Evolutionary conservation across 179 eudicot species (phyloP).

Genomic region (Drosera spatulata): DNA sequence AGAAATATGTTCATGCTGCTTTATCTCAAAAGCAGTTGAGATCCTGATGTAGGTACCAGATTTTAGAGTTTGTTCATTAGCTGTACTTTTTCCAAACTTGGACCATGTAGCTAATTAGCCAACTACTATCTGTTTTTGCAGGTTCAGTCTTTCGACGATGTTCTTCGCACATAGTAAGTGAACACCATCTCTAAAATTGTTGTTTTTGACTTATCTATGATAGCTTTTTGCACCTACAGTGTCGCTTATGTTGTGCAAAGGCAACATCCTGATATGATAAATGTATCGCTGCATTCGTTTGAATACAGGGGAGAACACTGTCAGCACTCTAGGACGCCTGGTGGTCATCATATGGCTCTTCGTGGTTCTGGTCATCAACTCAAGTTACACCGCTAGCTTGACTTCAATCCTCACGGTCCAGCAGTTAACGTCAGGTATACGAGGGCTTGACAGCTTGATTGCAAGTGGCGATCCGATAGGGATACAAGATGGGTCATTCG

Average conservation of each 20-base stretch:
- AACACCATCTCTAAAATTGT: not conserved
- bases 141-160: slow-evolving; percentile 13
- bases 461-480: slow-evolving; percentile 12
- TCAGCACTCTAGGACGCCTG: slow-evolving; percentile 9
- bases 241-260: not conserved
- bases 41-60: too few species aligned
- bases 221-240: too few species aligned
- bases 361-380: slow-evolving; percentile 11
- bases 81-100: too few species aligned
- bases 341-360: slow-evolving; percentile 14
- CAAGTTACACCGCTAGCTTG: slow-evolving; percentile 17
- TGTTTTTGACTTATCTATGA: not conserved
- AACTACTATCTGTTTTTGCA: slow-evolving; percentile 3
- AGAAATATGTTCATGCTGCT: not conserved
- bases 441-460: slow-evolving; percentile 13
- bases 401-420: slow-evolving; percentile 10
- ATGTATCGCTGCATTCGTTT: not conserved
- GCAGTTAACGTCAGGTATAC: slow-evolving; percentile 6
- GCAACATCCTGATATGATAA: not conserved
- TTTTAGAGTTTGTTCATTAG: too few species aligned
- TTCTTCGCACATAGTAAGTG: slow-evolving; percentile 16
- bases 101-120: too few species aligned
- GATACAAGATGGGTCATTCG: slow-evolving; percentile 13
- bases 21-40: too few species aligned
- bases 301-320: slow-evolving; percentile 12